Base-by-base conservation (phyloP, 1,139 yeast species). In the Debaryomyces sp. region DNA sequence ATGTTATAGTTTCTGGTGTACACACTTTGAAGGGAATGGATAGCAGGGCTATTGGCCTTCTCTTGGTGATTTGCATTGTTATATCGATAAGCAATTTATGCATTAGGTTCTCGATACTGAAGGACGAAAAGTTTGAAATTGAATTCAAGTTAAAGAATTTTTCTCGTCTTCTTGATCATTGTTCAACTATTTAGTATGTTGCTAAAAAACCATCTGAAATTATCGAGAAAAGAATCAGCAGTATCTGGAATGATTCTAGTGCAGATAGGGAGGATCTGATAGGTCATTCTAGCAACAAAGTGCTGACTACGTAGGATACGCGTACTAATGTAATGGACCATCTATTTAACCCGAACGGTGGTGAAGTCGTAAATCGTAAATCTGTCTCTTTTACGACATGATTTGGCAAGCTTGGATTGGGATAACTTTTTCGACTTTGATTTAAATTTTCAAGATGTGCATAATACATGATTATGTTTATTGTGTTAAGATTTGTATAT, bases 1-100 rank as follows among this genome's bases (percentile, higher is more conserved):
- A 50, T 23, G 50, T 53, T 15, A 51, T 53, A 13, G 44, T 53
- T 6, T 46, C 42, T 22, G 46, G 51, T 2, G 41, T 53, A 10
- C 29, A 46, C 10, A 21, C 18, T 2, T 50, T 46, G 12, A 45
- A 50, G 24, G 37, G 32, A 12, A 35, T 7, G 0, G 43, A 26
- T 44, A 26, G 47, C 22, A 32, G 50, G 10, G 49, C 45, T 29
- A 52, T 54, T 21, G 53, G 50, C 42, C 45, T 53, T 18, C 26
- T 50, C 12, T 40, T 48, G 24, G 55, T 53, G 2, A 51, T 51
- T 42, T 42, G 52, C 15, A 46, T 47, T 4, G 46, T 53, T 32
- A 44, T 53, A 36, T 48, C 54, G n/a, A 44, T 53, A 9, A 53
- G 56, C 48, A 53, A 50, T 4, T 42, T 53, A 29, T 35, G 47